Base-by-base conservation (phyloP, 2,329 filamentous ascomycete genomes). In the Alternaria metachromatica region DNA sequence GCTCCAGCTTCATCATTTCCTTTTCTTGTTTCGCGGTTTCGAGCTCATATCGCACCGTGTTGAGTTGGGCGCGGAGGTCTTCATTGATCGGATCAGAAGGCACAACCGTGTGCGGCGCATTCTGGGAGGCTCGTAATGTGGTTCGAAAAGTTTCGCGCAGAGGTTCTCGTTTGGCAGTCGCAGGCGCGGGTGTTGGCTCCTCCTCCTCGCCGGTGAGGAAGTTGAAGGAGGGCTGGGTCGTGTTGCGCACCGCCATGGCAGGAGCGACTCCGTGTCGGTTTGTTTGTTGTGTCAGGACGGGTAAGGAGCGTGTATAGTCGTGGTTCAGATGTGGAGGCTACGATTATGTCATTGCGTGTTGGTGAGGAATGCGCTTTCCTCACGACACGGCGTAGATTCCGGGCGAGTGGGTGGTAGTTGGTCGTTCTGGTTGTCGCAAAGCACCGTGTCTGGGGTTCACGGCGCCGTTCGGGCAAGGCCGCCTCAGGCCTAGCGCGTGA, bases 1-100 rank as follows among this genome's bases (percentile, higher is more conserved):
- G 92, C 65, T 93, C 90, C 15, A 97, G 85, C 10, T 89, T 86
- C 51, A 89, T 84, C 72, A 97, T 87, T 62, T 97, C 93, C 71
- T 92, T 90, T 75, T 98, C 95, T 71, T 97, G 93, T 73, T 95
- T 94, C 57, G 92, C 84, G 18, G 92, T 95, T 73, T 94, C 92
- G 69, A 97, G 86, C 62, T 95, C 93, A 82, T 97, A 99, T 65
- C 90, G 90, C 55, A 97, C 84, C 0, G 93, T 92, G 65, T 94
- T 96, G 45, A 98, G 85, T 80, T 97, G 93, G 2, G 95, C 93
- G 75, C 95, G 94, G 25, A 98, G 85, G 68, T 94, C 91, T 74
- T 98, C 94, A 63, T 88, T 90, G 70, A 78, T 76, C 67, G 78
- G 75, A 60, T 84, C 82, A 26, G 80, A 73, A 49, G 80, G 68